Evolutionary conservation across 2,329 filamentous ascomycete genomes (phyloP), one percentile per base, ranked within the genome.

Genomic region (Didymellaceae sp.): DNA sequence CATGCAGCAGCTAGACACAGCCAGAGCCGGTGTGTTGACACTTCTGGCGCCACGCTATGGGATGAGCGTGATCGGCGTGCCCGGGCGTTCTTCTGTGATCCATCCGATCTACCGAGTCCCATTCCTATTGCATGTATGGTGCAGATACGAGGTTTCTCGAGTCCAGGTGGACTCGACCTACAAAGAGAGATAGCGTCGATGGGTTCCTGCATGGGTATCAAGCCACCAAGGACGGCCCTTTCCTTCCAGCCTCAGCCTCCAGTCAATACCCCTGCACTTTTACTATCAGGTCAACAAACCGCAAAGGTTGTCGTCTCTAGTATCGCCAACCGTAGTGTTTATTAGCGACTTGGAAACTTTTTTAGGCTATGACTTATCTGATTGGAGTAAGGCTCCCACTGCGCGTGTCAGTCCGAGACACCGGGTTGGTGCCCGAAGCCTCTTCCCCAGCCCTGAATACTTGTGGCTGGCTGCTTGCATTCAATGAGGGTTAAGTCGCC

Each of bases 61-160:
- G 13, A 40, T 33, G 20, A 14, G 16, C 34, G 16, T 26, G 34
- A 16, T 28, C 44, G 44, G 37, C 31, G 44, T 41, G 30, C 35
- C 35, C 44, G 44, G 18, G 20, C 24, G n/a, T 38, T 25, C 24
- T 10, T 38, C 6, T 9, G 6, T 13, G 5, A 28, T 13, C 6
- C 26, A 9, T 28, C 10, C 5, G 26, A 28, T 28, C 10, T 9
- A 5, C 6, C 10, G 26, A 13, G 2, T 13, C n/a, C 26, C n/a
- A 28, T 28, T 5, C 26, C 26, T 28, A 28, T 28, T 28, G 26
- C 11, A 13, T 13, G 26, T 28, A 9, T 28, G 26, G 26, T 13
- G 26, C 26, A 28, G 26, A 28, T 13, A 28, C n/a, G n/a, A 13
- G 2, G n/a, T 2, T 9, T 28, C 5, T 28, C 5, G 11, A 13